Conservation (phyloP, 1,284 basidiomycete species). For the Naganishia albida region DNA sequence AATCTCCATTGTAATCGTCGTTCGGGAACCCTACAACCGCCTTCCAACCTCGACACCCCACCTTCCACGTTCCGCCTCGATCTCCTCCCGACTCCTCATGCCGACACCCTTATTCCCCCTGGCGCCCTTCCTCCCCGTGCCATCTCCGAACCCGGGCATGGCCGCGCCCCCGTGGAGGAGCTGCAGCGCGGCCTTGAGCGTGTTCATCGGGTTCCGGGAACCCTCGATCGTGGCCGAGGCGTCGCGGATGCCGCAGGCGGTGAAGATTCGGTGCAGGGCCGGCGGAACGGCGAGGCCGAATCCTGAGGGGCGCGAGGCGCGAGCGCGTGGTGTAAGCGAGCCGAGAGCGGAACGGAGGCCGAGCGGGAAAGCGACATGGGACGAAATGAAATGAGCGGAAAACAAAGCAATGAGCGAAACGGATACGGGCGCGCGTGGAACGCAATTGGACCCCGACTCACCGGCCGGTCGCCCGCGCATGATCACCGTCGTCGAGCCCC, state of each 20-base stretch:
- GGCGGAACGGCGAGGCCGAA: conserved; percentile 91
- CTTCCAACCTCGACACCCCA: conserved; percentile 51
- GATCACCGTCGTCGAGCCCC: conserved; percentile 79
- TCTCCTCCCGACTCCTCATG: conserved; percentile 50
- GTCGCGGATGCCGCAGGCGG: conserved; percentile 92
- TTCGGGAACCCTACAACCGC: too few species aligned
- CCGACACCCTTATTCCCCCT: conserved; percentile 51
- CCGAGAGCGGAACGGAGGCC: too few species aligned
- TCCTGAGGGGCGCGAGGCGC: conserved; percentile 55
- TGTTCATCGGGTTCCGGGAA: conserved; percentile 74
- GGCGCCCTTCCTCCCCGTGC: conserved; percentile 41
- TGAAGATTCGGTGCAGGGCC: conserved; percentile 78
- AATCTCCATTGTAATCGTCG: too few species aligned
- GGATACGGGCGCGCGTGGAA: too few species aligned
- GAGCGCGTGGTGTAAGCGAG: background rate
- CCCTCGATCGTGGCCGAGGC: conserved; percentile 92
- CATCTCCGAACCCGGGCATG: conserved; percentile 49
- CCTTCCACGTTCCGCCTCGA: conserved; percentile 52
- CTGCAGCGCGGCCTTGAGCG: conserved; percentile 56
- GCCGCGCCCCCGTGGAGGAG: conserved; percentile 52
- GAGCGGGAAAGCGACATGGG: background rate
- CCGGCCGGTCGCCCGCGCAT: conserved; percentile 81
- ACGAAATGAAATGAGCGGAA: background rate
- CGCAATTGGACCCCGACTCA: too few species aligned
- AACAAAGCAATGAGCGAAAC: too few species aligned